Conservation (phyloP, 2,329 filamentous ascomycete genomes). For the Fusarium siculi region DNA sequence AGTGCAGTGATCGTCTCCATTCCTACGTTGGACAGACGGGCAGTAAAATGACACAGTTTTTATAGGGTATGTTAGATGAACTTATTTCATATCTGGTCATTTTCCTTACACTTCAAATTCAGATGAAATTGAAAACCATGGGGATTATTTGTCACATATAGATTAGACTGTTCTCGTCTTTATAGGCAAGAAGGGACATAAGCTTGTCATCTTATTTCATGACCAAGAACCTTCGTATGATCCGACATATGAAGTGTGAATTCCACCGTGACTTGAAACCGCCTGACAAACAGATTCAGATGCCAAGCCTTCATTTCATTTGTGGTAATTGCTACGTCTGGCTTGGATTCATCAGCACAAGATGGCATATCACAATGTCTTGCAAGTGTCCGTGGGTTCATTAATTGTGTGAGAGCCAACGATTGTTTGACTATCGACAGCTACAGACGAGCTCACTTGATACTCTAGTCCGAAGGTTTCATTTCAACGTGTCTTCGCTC, state of each 20-base stretch:
- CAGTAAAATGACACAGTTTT: not conserved
- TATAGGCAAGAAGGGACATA: too few relatives aligned
- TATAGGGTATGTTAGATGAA: not conserved
- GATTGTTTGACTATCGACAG: constrained; percentile 30
- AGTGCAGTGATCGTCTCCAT: not conserved
- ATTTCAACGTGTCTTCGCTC: constrained; percentile 35
- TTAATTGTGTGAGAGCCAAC: constrained; percentile 19
- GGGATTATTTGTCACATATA: not conserved
- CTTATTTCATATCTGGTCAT: too few relatives aligned
- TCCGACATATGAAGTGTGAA: not conserved
- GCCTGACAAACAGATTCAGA: not conserved
- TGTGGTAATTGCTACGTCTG: not conserved
- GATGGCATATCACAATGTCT: constrained; percentile 5
- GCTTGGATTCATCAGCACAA: not conserved
- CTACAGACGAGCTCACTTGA: constrained; percentile 49
- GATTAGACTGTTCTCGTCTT: not conserved
- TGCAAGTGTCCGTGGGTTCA: not conserved
- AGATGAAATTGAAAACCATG: not conserved
- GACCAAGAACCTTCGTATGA: not conserved
- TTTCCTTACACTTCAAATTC: not conserved
- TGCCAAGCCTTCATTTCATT: not conserved
- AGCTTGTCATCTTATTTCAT: not conserved
- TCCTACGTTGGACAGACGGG: not conserved
- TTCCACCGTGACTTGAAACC: not conserved
- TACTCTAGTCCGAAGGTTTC: constrained; percentile 43